Base-by-base conservation (phyloP, 2,329 filamentous ascomycete genomes). In the Colletotrichum scovillei region DNA sequence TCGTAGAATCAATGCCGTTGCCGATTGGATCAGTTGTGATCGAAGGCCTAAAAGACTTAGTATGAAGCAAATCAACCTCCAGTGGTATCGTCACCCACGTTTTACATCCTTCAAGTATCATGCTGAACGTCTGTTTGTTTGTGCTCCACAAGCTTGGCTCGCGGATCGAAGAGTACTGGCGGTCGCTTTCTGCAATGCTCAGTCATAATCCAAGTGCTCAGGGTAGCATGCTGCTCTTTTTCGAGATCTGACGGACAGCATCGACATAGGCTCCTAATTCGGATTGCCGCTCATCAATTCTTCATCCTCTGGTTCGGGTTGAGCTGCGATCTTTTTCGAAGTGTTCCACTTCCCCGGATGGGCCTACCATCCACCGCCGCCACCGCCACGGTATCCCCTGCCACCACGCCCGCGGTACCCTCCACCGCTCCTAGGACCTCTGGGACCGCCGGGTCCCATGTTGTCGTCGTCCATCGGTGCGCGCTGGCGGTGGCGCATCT, bases 401-500 rank as follows among this genome's bases (percentile, higher is more conserved):
- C 85, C 87, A 60, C 88, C 88, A 8, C 86, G 82, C 19, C 85
- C 86, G 53, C 89, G 87, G 62, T 87, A 88, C 3, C 87, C 86
- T 63, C 89, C 88, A 66, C 88, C 88, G 2, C 88, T 86, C 35
- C 90, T 84, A 58, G 88, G 81, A 72, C 90, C 82, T 78, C 90
- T 80, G 0, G 86, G 81, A 3, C 86, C 86, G 30, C 89, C 89
- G 82, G 9, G 82, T 77, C 56, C 84, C 84, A 74, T 87, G 81
- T 35, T 78, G 56, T 83, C 81, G 11, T 84, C 78, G 32, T 88
- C 87, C 67, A 89, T 86, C 24, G 86, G 84, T 22, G 90, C 91
- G 53, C 91, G 89, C 60, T 88, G 87, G 32, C 94, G 87, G 1
- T 92, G 92, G 80, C 95, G 94, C 83, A 98, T 88, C 81, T 98